Evolutionary conservation across 1,284 basidiomycete species (phyloP), one percentile per base, ranked within the genome.

Genomic region (Thecaphora thlaspeos): DNA sequence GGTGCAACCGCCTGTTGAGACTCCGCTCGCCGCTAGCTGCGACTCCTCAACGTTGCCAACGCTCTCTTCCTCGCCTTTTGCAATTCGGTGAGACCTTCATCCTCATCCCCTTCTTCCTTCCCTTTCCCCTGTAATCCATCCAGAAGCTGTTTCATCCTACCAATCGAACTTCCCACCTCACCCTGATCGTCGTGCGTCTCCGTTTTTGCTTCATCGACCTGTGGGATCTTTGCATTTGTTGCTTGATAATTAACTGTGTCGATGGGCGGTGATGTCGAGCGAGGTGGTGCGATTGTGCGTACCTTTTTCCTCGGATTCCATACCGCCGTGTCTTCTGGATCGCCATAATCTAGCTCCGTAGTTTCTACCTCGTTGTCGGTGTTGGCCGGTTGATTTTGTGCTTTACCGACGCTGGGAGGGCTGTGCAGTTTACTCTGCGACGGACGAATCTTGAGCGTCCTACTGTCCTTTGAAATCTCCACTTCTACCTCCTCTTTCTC

Each of bases 321-420:
- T 7, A 11, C 26, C 7, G 26, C 26, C 26, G 26, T 7, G 26
- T 28, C 26, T 5, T 40, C 46, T 4, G 46, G 46, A 3, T 23
- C 23, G 24, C 46, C 46, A 18, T 48, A 48, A 38, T 48, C 46
- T 3, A 48, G 38, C 3, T 37, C 36, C 36, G 18, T 37, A 9
- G 9, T 9, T 17, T 34, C 32, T 17, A 10, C 32, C 32, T 34
- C 32, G 32, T n/a, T n/a, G 32, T 17, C 32, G 17, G 9, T 9
- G 32, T 9, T 17, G 17, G 32, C 32, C 17, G 10, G 10, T 10
- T 34, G 9, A 17, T n/a, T n/a, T n/a, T n/a, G n/a, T n/a, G n/a
- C n/a, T n/a, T n/a, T n/a, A n/a, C n/a, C n/a, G n/a, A n/a, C n/a
- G n/a, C n/a, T n/a, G n/a, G n/a, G n/a, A n/a, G n/a, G n/a, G n/a